These are phyloP conservation scores for Stachybotrys elegans DNA, from an alignment of 2,329 filamentous ascomycete genomes.

Conservation along the genomic window DNA sequence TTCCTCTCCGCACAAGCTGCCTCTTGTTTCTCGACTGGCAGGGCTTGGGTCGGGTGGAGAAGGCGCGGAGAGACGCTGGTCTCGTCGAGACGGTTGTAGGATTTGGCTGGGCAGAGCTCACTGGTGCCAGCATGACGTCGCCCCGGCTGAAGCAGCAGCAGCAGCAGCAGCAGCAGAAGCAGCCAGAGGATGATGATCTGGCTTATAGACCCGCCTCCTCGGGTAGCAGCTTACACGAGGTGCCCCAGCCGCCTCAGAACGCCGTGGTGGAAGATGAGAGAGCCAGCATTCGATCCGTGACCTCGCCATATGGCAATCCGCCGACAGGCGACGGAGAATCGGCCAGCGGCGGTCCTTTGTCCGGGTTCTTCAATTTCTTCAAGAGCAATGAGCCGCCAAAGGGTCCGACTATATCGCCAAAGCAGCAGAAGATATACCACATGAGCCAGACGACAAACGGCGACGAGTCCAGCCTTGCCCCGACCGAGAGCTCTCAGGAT, in stretches of 20 bases:
- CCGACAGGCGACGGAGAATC: not conserved
- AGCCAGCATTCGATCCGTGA: slow-evolving; percentile 46
- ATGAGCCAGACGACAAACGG: slow-evolving; percentile 66
- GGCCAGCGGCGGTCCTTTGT: slow-evolving; percentile 38
- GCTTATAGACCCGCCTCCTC: slow-evolving; percentile 4
- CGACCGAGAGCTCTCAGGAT: slow-evolving; percentile 1
- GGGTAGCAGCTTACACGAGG: slow-evolving; percentile 43
- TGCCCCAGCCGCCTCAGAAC: slow-evolving; percentile 65
- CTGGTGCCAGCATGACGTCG: slow-evolving; percentile 55
- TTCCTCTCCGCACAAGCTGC: slow-evolving; percentile 90
- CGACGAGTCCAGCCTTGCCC: slow-evolving; percentile 8
- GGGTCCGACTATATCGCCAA: slow-evolving; percentile 44
- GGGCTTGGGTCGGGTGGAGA: slow-evolving; percentile 87
- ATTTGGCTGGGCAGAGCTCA: slow-evolving; percentile 93
- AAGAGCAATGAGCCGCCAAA: slow-evolving; percentile 51
- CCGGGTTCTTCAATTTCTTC: slow-evolving; percentile 70
- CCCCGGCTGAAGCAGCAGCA: slow-evolving; percentile 41
- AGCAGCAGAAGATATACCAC: slow-evolving; percentile 66
- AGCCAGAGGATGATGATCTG: slow-evolving; percentile 9
- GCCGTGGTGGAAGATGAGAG: slow-evolving; percentile 64
- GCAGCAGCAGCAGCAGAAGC: slow-evolving; percentile 22
- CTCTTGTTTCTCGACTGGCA: slow-evolving; percentile 97
- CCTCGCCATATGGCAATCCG: slow-evolving; percentile 21
- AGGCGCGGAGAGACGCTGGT: slow-evolving; percentile 86
- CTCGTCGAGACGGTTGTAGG: slow-evolving; percentile 88